Percentiles rank a stretch among this genome's conserved stretches.
These are phyloP conservation scores for Trichoderma sp. DNA, from an alignment of 2,329 filamentous ascomycete species.

Conservation along the genomic window DNA sequence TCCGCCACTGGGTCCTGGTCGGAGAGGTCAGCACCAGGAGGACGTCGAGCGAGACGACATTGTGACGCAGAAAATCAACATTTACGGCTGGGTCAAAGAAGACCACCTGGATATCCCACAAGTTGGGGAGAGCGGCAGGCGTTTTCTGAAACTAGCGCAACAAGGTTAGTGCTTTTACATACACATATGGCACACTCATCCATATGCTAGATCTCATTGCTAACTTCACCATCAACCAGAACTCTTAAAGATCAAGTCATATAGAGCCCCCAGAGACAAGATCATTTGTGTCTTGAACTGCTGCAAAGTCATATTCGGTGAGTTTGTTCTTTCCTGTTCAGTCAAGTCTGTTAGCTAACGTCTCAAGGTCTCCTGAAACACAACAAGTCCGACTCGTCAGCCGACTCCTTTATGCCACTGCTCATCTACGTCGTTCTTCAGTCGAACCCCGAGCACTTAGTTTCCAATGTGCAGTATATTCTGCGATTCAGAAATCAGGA, in stretches of 20 bases:
- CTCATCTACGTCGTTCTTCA: slow-evolving; percentile 95
- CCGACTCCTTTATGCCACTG: slow-evolving; percentile 91
- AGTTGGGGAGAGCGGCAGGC: slow-evolving; percentile 78
- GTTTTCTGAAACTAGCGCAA: slow-evolving; percentile 85
- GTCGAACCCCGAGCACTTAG: slow-evolving; percentile 90
- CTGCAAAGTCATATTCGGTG: slow-evolving; percentile 98
- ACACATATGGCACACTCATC: too few species aligned
- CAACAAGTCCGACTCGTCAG: slow-evolving; percentile 88
- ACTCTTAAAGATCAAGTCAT: slow-evolving; percentile 91
- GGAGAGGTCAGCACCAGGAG: slow-evolving; percentile 93
- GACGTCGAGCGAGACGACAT: slow-evolving; percentile 96
- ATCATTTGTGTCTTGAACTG: slow-evolving; percentile 98
- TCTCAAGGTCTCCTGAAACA: slow-evolving; percentile 76
- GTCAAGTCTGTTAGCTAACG: not conserved
- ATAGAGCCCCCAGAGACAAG: slow-evolving; percentile 95
- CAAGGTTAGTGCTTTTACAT: slow-evolving; percentile 56
- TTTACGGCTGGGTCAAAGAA: slow-evolving; percentile 92
- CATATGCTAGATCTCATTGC: too few species aligned
- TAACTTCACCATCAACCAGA: slow-evolving; percentile 61
- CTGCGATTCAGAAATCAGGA: slow-evolving; percentile 95
- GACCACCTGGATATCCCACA: slow-evolving; percentile 90
- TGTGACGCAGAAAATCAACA: slow-evolving; percentile 92
- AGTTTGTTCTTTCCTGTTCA: slow-evolving; percentile 25
- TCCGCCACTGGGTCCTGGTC: slow-evolving; percentile 70
- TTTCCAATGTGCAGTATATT: slow-evolving; percentile 98